A percentile compares a stretch with the other conserved stretches of the same genome.
Conservation (phyloP, 1,139 yeast species). For the Citeromyces siamensis region DNA sequence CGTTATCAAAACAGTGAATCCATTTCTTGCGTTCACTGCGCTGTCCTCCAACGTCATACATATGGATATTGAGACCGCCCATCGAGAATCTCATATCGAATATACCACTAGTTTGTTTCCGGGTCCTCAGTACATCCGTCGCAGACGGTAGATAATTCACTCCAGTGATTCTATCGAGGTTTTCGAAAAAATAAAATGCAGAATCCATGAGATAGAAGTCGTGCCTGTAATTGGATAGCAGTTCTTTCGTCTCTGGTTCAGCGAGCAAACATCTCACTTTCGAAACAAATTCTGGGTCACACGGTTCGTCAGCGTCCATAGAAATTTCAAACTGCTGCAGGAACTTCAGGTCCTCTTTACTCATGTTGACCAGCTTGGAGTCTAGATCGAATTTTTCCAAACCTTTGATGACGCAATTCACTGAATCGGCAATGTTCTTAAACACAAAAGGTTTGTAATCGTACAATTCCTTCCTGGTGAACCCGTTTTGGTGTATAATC, state of each 20-base stretch:
- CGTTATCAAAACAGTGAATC: slow-evolving; percentile 94
- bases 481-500: slow-evolving; percentile 62
- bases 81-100: slow-evolving; percentile 72
- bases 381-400: slow-evolving; percentile 37
- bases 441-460: slow-evolving; percentile 63
- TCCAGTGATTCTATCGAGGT: slow-evolving; percentile 48
- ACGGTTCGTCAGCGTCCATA: slow-evolving; percentile 31
- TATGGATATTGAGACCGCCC: slow-evolving; percentile 66
- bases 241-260: slow-evolving; percentile 43
- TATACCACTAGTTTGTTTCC: slow-evolving; percentile 90
- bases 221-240: slow-evolving; percentile 50
- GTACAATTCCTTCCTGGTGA: slow-evolving; percentile 44
- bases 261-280: slow-evolving; percentile 40
- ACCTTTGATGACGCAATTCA: slow-evolving; percentile 48
- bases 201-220: slow-evolving; percentile 83
- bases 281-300: slow-evolving; percentile 30
- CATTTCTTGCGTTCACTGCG: slow-evolving; percentile 88
- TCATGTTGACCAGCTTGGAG: slow-evolving; percentile 22
- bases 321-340: slow-evolving; percentile 36
- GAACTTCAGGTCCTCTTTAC: slow-evolving; percentile 29
- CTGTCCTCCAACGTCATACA: slow-evolving; percentile 93
- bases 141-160: slow-evolving; percentile 59
- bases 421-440: slow-evolving; percentile 56
- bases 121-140: slow-evolving; percentile 71
- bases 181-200: slow-evolving; percentile 67